Evolutionary conservation across 176 grass and related monocot genomes (phyloP), one percentile per base, ranked within the genome.

Genomic region (Carex parvula): DNA sequence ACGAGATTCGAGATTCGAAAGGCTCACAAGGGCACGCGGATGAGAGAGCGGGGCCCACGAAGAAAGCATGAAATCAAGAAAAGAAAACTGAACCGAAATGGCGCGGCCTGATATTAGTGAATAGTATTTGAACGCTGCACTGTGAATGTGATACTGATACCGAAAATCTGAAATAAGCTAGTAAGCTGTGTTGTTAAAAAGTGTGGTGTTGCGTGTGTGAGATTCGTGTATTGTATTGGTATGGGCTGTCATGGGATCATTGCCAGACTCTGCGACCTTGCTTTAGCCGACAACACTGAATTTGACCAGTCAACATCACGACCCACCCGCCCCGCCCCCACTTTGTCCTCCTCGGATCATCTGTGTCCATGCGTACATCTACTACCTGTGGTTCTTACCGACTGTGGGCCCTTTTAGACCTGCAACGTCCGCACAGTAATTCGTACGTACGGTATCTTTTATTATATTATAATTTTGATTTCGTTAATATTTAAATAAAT

Each of bases 231-330:
- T 8, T 0, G 21, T n/a, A 22, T 13, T 50, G 7, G 42, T 21
- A 44, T 41, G 35, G 18, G 78, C 56, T 61, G 56, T 60, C 53
- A 80, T 30, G 61, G 61, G 35, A 75, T 75, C 42, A 75, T 75
- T 53, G 70, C 21, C 71, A 83, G 81, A 66, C 21, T 33, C 62
- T 30, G 58, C 81, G 8, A 50, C 29, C 61, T 52, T 57, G 58
- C 81, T 83, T 83, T 83, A 83, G 20, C 81, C 81, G 81, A 83
- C 81, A 83, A 35, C 64, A 17, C 81, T 83, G 60, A 59, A 3
- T 16, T 69, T 83, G 81, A 83, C 81, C 30, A 55, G 81, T 83
- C 61, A 64, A 66, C 21, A 83, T 83, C 62, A 48, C 79, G 32
- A 30, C 17, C 20, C 75, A 32, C 26, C 53, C 73, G 10, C 6